Base-by-base conservation (phyloP, 169 alveolate genomes). In the Prorocentrum cordatum region DNA sequence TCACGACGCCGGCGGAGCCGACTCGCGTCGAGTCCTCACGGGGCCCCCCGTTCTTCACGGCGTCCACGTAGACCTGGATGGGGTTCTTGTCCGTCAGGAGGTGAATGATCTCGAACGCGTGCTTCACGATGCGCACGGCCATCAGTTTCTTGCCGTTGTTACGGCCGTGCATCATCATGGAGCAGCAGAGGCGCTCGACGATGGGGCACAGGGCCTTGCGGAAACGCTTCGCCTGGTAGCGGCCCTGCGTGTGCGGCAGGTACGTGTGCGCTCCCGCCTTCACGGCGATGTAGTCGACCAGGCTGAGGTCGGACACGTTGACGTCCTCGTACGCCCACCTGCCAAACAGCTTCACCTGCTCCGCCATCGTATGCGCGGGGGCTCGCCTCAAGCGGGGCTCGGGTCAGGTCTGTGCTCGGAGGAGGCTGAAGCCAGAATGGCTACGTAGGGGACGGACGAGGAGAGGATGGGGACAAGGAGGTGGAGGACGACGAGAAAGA, bases 201-300 rank as follows among this genome's bases (percentile, higher is more conserved):
- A 98, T 96, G 75, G 99, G 99, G 95, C 99, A 98, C 83, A 93
- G 94, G 27, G 99, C 99, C 95, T 98, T 98, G 92, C 99, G 96
- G 96, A 98, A 98, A 50, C 99, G 96, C 94, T 97, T 97, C 94
- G 95, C 96, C 94, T 98, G 99, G 95, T 97, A 98, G 50, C 99
- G 94, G 64, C 99, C 99, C 54, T 99, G 99, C 38, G 99, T 97
- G 96, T 97, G 99, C 29, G 99, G 99, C 39, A 98, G 95, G 94
- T 95, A 97, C 45, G 97, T 98, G 70, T 97, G 93, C n/a, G 99
- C 97, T 94, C 96, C 96, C 87, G 95, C 94, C 54, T 96, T 93
- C 79, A 97, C 95, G 85, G 98, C 98, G 92, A 92, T 72, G 93
- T 79, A 79, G 72, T 92, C 92, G 54, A 68, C 83, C 58, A 82